Conservation (phyloP, 2,329 filamentous ascomycete species). For the Aspergillus amoenus region DNA sequence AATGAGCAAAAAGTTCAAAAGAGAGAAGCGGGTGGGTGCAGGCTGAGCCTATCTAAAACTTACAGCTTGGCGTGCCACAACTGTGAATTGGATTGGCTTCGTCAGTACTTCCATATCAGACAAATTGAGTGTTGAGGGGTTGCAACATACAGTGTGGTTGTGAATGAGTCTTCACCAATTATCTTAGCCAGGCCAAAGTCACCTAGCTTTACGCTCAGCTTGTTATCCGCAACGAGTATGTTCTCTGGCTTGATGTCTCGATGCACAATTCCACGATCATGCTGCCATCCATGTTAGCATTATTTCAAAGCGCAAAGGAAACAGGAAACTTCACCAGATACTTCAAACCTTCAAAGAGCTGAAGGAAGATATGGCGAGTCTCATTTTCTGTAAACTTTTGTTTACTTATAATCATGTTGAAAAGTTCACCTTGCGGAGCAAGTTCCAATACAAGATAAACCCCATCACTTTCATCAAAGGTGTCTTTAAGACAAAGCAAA, state of each 20-base stretch:
- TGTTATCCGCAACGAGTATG: constrained; percentile 82
- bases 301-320: not conserved
- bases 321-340: constrained; percentile 71
- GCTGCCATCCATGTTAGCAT: constrained; percentile 53
- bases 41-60: constrained; percentile 26
- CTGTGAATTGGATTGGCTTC: constrained; percentile 30
- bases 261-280: constrained; percentile 95
- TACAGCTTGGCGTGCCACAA: constrained; percentile 88
- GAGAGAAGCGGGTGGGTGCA: not conserved
- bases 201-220: constrained; percentile 84
- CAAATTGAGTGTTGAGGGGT: not conserved
- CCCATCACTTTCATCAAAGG: constrained; percentile 85
- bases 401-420: constrained; percentile 91
- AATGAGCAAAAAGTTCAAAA: constrained; percentile 15
- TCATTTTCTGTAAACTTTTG: constrained; percentile 83
- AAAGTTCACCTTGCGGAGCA: constrained; percentile 88
- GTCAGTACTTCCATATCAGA: not conserved
- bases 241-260: constrained; percentile 98
- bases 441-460: constrained; percentile 91
- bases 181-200: constrained; percentile 98
- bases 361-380: constrained; percentile 80
- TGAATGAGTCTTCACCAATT: constrained; percentile 97
- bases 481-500: constrained; percentile 89
- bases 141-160: constrained; percentile 72
- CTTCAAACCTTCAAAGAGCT: constrained; percentile 91